Evolutionary conservation across 208 protist species (phyloP).

Genomic region (Acanthamoeba sp.): DNA sequence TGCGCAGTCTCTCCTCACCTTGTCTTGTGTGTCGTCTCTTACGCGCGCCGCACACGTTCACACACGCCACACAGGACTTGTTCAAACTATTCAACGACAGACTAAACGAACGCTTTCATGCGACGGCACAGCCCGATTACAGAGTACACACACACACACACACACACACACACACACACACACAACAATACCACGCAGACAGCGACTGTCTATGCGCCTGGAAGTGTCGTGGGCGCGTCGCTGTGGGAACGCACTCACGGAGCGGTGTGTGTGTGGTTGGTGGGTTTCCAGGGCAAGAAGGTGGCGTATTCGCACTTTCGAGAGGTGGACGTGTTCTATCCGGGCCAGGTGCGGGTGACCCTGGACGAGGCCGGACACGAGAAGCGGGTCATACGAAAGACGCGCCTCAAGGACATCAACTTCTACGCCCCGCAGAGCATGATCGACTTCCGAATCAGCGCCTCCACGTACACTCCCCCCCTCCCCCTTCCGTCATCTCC

Average conservation of each 20-base stretch:
- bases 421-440: not conserved
- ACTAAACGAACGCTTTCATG: not conserved
- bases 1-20: not conserved
- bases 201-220: too few species aligned
- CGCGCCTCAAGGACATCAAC: conserved; percentile 28
- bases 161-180: too few species aligned
- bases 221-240: too few species aligned
- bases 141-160: not conserved
- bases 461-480: not conserved
- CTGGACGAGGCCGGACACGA: not conserved
- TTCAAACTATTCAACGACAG: conserved; percentile 33
- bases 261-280: too few species aligned
- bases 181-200: too few species aligned
- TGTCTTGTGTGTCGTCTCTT: not conserved
- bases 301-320: conserved; percentile 1
- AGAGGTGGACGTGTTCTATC: conserved; percentile 45
- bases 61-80: not conserved
- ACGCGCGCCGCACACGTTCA: not conserved
- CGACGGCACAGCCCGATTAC: not conserved
- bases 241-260: too few species aligned
- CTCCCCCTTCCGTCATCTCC: not conserved
- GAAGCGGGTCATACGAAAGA: conserved; percentile 8
- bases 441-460: conserved; percentile 33
- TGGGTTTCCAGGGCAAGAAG: not conserved
- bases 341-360: not conserved